A percentile compares a stretch with the other conserved stretches of the same genome.
Evolutionary conservation across 805 yeast genomes (phyloP).

Genomic region (Diddensiella transvaalensis): DNA sequence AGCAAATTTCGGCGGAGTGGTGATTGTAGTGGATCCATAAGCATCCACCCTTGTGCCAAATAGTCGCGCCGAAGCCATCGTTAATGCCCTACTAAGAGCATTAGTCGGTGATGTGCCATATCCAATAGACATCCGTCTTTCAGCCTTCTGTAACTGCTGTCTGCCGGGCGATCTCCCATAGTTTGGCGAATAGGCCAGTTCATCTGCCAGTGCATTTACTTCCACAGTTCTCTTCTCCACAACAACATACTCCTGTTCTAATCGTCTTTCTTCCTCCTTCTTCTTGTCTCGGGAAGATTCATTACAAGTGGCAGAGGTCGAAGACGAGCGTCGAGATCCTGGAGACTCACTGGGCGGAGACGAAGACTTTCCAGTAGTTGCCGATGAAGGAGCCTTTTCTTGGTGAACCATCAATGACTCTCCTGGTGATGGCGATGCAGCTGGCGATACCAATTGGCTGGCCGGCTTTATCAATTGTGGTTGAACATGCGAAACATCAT

Average conservation of each 20-base stretch:
- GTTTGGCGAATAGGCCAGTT: conserved; percentile 49
- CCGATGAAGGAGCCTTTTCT: neutral
- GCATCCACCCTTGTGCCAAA: conserved; percentile 51
- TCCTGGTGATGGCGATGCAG: conserved; percentile 24
- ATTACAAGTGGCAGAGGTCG: neutral
- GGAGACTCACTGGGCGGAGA: neutral
- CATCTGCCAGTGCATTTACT: conserved; percentile 93
- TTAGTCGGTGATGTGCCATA: conserved; percentile 61
- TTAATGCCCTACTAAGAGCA: conserved; percentile 83
- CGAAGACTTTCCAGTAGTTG: neutral
- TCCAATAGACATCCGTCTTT: conserved; percentile 32
- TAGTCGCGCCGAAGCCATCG: conserved; percentile 80
- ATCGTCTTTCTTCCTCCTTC: conserved; percentile 29
- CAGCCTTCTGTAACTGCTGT: conserved; percentile 5
- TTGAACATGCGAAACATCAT: conserved; percentile 1
- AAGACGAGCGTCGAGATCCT: conserved; percentile 6
- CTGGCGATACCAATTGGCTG: conserved; percentile 1
- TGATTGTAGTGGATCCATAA: conserved; percentile 15
- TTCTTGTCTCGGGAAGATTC: neutral
- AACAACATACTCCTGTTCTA: conserved; percentile 85
- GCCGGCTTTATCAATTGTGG: neutral
- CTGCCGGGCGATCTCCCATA: neutral
- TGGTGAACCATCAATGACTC: conserved; percentile 20
- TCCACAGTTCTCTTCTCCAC: conserved; percentile 94
- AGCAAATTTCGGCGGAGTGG: conserved; percentile 23